Percentiles rank a stretch among this genome's conserved stretches.
These are phyloP conservation scores for Penicillium sp. DNA, from an alignment of 2,329 filamentous ascomycete species.

Conservation along the genomic window DNA sequence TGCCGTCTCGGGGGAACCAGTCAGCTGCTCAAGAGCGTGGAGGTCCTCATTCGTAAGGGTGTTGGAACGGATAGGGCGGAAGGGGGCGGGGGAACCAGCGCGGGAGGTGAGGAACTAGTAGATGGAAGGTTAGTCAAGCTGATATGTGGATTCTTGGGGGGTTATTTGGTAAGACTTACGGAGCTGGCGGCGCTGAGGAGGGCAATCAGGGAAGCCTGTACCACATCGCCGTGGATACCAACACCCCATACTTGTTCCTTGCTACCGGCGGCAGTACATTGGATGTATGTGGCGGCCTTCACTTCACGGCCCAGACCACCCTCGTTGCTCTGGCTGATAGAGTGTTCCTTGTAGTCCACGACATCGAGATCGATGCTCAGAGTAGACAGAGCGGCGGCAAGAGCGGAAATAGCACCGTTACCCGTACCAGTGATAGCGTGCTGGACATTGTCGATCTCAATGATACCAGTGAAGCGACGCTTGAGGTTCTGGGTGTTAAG, in stretches of 20 bases:
- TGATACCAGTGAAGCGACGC: slow-evolving; percentile 82
- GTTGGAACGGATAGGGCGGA: slow-evolving; percentile 63
- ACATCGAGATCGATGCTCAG: slow-evolving; percentile 89
- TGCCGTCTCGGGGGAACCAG: slow-evolving; percentile 32
- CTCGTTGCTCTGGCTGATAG: slow-evolving; percentile 59
- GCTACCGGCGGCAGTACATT: slow-evolving; percentile 74
- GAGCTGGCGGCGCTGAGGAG: slow-evolving; percentile 84
- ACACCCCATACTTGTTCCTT: slow-evolving; percentile 57
- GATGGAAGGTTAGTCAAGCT: background rate
- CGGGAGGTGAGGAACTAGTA: slow-evolving; percentile 73
- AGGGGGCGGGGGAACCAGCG: slow-evolving; percentile 70
- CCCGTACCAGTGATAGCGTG: slow-evolving; percentile 79
- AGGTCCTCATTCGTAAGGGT: slow-evolving; percentile 54
- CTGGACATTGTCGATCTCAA: slow-evolving; percentile 81
- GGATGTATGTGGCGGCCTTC: slow-evolving; percentile 94
- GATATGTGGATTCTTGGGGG: too few relatives aligned
- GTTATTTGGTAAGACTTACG: slow-evolving; percentile 60
- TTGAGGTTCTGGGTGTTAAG: slow-evolving; percentile 78
- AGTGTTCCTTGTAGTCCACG: slow-evolving; percentile 94
- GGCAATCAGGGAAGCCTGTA: slow-evolving; percentile 86
- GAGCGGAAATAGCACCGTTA: slow-evolving; percentile 87
- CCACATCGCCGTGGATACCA: slow-evolving; percentile 84
- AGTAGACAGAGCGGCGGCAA: slow-evolving; percentile 78
- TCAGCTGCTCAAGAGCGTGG: slow-evolving; percentile 51
- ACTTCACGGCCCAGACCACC: slow-evolving; percentile 74